These are phyloP conservation scores for Botrytis pseudocinerea DNA, from an alignment of 2,329 filamentous ascomycete species.

Conservation along the genomic window DNA sequence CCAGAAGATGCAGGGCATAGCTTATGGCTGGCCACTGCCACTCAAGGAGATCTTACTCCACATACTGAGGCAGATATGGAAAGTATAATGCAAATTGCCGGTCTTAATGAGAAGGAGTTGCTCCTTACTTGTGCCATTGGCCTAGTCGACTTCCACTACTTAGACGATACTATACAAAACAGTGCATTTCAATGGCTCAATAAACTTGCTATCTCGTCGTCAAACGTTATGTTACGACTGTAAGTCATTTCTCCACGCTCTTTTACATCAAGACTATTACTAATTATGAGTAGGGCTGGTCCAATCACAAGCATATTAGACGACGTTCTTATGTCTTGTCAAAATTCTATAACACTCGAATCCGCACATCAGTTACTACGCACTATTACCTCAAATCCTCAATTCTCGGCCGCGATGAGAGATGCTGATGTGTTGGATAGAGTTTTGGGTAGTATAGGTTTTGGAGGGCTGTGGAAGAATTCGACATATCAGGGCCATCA, in stretches of 20 bases:
- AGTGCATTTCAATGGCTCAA: conserved; percentile 61
- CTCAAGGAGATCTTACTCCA: conserved; percentile 39
- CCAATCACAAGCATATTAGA: conserved; percentile 60
- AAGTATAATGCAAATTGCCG: conserved; percentile 46
- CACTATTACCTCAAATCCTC: conserved; percentile 56
- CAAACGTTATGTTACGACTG: conserved; percentile 59
- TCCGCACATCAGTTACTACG: conserved; percentile 61
- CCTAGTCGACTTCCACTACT: conserved; percentile 64
- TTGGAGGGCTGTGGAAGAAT: conserved; percentile 60
- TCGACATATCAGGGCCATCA: conserved; percentile 39
- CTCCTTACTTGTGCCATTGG: conserved; percentile 63
- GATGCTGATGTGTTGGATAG: conserved; percentile 52
- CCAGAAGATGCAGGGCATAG: conserved; percentile 63
- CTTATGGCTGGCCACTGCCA: conserved; percentile 53
- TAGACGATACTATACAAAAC: conserved; percentile 63
- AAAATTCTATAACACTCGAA: conserved; percentile 59
- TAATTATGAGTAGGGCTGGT: conserved; percentile 48
- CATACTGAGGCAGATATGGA: conserved; percentile 45
- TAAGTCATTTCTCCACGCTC: conserved; percentile 44
- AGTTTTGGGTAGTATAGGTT: conserved; percentile 60
- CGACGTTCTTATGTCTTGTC: conserved; percentile 59
- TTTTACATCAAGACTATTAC: neutral
- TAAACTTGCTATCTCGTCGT: conserved; percentile 54
- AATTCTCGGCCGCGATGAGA: conserved; percentile 51
- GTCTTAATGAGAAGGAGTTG: conserved; percentile 60